Evolutionary conservation across 2,329 filamentous ascomycete species (phyloP).

Genomic region (Beauveria caledonica): DNA sequence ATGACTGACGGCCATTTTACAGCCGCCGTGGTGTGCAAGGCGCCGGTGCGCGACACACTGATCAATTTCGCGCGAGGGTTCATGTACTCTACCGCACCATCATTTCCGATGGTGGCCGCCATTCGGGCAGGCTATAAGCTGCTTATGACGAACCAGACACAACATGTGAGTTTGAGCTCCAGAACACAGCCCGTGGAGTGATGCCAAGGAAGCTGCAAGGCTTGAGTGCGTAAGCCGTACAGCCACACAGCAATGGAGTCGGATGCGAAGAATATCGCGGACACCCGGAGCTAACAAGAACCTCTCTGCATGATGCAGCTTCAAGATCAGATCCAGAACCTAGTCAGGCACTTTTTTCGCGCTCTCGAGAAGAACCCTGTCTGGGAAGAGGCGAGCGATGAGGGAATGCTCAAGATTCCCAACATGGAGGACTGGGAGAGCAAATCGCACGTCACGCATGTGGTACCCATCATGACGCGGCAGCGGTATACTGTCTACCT

Average conservation of each 20-base stretch:
- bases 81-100: slow-evolving; percentile 17
- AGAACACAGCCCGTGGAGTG: not conserved
- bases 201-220: not conserved
- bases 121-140: slow-evolving; percentile 17
- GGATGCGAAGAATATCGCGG: not conserved
- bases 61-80: slow-evolving; percentile 16
- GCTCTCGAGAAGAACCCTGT: slow-evolving; percentile 16
- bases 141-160: slow-evolving; percentile 11
- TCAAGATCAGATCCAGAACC: slow-evolving; percentile 17
- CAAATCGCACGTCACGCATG: slow-evolving; percentile 19
- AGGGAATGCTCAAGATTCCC: slow-evolving; percentile 22
- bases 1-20: not conserved
- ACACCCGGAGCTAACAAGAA: not conserved
- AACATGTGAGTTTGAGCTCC: slow-evolving; percentile 4
- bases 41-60: slow-evolving; percentile 14
- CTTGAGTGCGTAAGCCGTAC: not conserved
- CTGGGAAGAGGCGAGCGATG: slow-evolving; percentile 18
- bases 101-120: slow-evolving; percentile 16
- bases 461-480: slow-evolving; percentile 22
- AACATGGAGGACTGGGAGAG: slow-evolving; percentile 20
- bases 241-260: not conserved
- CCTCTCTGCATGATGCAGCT: slow-evolving; percentile 3
- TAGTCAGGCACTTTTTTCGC: slow-evolving; percentile 21
- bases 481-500: slow-evolving; percentile 18
- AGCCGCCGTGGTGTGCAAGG: slow-evolving; percentile 17